phyloP scores from a whole-genome alignment of 2,329 filamentous ascomycete genomes.

The Amauroascus niger region DNA sequence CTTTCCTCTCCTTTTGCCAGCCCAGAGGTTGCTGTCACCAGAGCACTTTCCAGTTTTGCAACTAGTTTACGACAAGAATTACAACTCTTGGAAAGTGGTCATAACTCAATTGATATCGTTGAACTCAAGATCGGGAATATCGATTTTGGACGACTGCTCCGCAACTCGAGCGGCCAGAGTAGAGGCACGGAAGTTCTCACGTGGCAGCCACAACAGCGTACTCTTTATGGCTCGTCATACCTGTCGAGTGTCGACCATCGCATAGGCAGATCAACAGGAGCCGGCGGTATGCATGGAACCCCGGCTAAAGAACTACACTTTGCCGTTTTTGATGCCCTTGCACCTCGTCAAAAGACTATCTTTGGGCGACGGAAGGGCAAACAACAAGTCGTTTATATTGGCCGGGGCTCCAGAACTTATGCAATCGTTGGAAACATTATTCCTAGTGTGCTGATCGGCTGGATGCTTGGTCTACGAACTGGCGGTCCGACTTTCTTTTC shows the following conservation, averaged over 20 bases:
- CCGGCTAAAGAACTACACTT: conserved; percentile 71
- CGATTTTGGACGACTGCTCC: conserved; percentile 60
- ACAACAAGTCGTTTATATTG: conserved; percentile 61
- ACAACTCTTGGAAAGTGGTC: conserved; percentile 48
- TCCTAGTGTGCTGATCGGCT: conserved; percentile 67
- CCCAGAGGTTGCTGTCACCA: conserved; percentile 75
- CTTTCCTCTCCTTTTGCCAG: conserved; percentile 43
- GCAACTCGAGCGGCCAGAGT: conserved; percentile 37
- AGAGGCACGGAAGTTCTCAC: conserved; percentile 47
- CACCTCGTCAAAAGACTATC: conserved; percentile 37
- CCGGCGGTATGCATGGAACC: conserved; percentile 48
- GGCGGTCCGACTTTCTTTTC: conserved; percentile 16
- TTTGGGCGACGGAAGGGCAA: conserved; percentile 31
- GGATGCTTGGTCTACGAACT: conserved; percentile 75
- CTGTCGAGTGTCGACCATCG: conserved; percentile 37
- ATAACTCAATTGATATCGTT: conserved; percentile 54
- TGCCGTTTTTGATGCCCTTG: conserved; percentile 81
- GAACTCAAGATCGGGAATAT: conserved; percentile 89
- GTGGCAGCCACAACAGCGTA: conserved; percentile 51
- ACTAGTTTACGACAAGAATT: conserved; percentile 72
- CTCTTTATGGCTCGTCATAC: conserved; percentile 37
- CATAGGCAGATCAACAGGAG: conserved; percentile 31
- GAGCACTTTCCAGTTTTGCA: conserved; percentile 77
- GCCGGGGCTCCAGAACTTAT: conserved; percentile 74
- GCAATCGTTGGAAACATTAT: conserved; percentile 74